Evolutionary conservation across 192 early-diverging fungal species (phyloP).

Genomic region (Endogone sp.): DNA sequence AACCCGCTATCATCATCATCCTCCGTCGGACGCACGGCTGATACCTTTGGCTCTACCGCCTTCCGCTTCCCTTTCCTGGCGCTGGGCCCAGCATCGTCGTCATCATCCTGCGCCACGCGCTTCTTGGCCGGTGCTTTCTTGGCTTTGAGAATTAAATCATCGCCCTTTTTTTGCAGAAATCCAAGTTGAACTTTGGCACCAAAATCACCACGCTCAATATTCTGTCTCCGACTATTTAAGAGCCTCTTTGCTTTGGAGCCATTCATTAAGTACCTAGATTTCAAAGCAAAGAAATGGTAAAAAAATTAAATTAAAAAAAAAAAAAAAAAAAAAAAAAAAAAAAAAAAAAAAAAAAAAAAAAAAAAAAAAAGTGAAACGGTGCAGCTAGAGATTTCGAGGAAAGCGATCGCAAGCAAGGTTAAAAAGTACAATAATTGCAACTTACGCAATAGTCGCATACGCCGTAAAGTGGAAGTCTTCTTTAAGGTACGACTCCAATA

Average conservation of each 20-base stretch:
- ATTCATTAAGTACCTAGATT: conserved; percentile 2
- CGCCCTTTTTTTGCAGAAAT: neutral
- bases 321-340: neutral
- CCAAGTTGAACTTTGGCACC: neutral
- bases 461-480: conserved; percentile 63
- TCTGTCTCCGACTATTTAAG: neutral
- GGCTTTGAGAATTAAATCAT: neutral
- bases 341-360: too few species aligned
- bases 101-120: neutral
- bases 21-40: too few species aligned
- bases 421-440: neutral
- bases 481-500: conserved; percentile 42
- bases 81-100: neutral
- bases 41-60: too few species aligned
- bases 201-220: neutral
- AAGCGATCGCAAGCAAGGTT: neutral
- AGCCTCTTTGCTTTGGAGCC: conserved; percentile 1
- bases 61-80: neutral
- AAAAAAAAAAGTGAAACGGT: too few species aligned
- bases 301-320: neutral
- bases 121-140: neutral
- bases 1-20: neutral
- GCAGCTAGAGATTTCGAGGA: too few species aligned
- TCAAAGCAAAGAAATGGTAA: neutral
- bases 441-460: conserved; percentile 57